Conservation (phyloP, 495 filamentous ascomycete genomes). For the Rostrohypoxylon terebratum region DNA sequence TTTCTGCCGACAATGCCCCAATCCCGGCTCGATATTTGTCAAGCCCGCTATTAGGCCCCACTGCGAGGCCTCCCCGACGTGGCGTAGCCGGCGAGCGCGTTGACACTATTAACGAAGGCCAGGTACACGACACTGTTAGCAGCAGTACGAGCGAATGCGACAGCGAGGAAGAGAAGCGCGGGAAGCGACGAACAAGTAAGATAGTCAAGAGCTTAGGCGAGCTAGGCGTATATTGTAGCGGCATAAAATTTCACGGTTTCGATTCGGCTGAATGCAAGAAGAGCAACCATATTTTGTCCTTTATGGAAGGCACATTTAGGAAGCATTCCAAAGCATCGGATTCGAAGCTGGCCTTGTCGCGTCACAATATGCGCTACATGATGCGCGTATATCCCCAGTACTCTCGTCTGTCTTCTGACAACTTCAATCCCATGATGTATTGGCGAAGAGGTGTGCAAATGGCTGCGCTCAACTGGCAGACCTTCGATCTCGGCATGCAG, state of each 20-base stretch:
- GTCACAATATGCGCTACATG: constrained; percentile 90
- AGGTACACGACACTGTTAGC: constrained; percentile 62
- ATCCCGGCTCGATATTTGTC: constrained; percentile 66
- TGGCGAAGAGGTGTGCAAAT: constrained; percentile 97
- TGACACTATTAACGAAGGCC: constrained; percentile 63
- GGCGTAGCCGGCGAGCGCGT: constrained; percentile 48
- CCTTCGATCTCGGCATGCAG: constrained; percentile 93
- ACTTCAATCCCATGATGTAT: constrained; percentile 90
- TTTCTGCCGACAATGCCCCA: constrained; percentile 64
- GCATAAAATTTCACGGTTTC: constrained; percentile 85
- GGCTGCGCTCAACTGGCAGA: constrained; percentile 98
- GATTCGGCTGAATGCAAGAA: constrained; percentile 78
- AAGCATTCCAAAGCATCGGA: constrained; percentile 77
- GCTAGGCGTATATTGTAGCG: constrained; percentile 88
- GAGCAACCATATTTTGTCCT: constrained; percentile 93
- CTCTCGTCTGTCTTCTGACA: constrained; percentile 82
- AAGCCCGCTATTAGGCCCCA: constrained; percentile 64
- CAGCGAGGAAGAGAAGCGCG: constrained; percentile 66
- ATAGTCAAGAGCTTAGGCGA: constrained; percentile 85
- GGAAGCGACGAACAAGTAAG: constrained; percentile 80
- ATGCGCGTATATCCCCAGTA: constrained; percentile 93
- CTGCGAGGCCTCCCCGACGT: constrained; percentile 49
- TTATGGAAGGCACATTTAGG: constrained; percentile 86
- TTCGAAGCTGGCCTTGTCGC: constrained; percentile 77
- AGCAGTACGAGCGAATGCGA: constrained; percentile 69